Conservation (phyloP, 345 rosid genomes). For the Populus simonii region DNA sequence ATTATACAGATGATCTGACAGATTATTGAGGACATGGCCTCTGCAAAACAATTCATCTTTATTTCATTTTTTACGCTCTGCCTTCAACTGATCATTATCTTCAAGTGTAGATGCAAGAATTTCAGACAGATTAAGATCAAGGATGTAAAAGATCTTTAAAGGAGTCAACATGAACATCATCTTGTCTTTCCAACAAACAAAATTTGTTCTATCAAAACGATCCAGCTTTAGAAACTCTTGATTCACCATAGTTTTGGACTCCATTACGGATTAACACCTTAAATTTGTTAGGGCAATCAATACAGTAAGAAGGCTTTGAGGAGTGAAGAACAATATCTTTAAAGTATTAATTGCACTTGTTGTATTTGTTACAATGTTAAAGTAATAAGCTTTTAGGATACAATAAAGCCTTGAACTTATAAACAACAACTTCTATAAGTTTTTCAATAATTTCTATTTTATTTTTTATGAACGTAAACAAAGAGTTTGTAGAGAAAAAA, state of each 20-base stretch:
- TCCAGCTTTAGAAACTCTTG: background rate
- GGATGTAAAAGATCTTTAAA: background rate
- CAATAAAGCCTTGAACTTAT: too few relatives aligned
- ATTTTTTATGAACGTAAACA: too few relatives aligned
- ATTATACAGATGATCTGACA: background rate
- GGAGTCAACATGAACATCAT: background rate
- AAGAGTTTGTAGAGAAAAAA: too few relatives aligned
- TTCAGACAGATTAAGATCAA: background rate
- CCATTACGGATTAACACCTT: too few relatives aligned
- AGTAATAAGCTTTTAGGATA: too few relatives aligned
- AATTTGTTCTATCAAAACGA: slow-evolving; percentile 4
- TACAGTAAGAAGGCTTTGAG: too few relatives aligned
- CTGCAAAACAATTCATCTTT: background rate
- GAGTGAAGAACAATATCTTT: too few relatives aligned
- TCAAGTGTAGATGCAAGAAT: background rate
- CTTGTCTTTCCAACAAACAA: background rate
- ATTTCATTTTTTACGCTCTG: background rate
- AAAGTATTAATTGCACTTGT: too few relatives aligned
- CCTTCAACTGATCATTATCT: background rate
- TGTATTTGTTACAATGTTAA: too few relatives aligned
- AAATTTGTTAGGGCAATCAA: too few relatives aligned
- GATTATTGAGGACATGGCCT: background rate
- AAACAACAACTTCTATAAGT: too few relatives aligned
- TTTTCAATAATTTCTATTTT: too few relatives aligned
- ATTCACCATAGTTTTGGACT: background rate